These are phyloP conservation scores for Cryptosporidium canis DNA, from an alignment of 169 alveolate species.

Conservation along the genomic window DNA sequence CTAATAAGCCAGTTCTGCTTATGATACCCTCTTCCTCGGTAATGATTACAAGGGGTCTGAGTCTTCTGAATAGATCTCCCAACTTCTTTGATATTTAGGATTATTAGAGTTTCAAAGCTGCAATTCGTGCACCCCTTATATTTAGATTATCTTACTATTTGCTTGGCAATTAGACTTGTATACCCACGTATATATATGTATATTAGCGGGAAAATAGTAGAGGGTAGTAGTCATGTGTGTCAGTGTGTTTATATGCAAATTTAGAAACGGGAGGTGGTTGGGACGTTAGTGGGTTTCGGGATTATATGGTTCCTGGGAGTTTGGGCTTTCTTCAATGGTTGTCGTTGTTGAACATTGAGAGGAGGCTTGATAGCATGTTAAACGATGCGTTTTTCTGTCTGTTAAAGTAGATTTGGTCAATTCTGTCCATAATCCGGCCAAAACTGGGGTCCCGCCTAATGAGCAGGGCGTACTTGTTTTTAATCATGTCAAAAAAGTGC, in stretches of 20 bases:
- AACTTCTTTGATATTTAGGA: background rate
- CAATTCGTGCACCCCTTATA: too few relatives aligned
- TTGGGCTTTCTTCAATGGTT: background rate
- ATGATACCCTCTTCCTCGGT: constrained; percentile 56
- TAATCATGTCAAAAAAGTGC: constrained; percentile 32
- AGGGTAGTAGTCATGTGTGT: too few relatives aligned
- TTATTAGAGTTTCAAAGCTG: too few relatives aligned
- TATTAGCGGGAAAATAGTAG: too few relatives aligned
- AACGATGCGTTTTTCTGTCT: constrained; percentile 1
- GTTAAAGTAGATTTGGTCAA: constrained; percentile 20
- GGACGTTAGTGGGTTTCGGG: too few relatives aligned
- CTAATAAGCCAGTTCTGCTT: constrained; percentile 74
- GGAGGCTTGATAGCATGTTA: constrained; percentile 4
- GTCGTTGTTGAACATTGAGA: constrained; percentile 12
- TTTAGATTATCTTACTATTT: too few relatives aligned
- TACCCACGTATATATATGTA: too few relatives aligned
- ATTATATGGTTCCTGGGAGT: too few relatives aligned
- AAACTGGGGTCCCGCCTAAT: constrained; percentile 39
- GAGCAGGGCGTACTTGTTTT: constrained; percentile 15
- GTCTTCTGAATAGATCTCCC: constrained; percentile 29
- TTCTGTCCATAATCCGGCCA: constrained; percentile 5
- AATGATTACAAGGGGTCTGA: constrained; percentile 64
- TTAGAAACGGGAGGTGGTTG: too few relatives aligned
- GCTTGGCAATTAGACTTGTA: too few relatives aligned
- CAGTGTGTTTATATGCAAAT: too few relatives aligned